Evolutionary conservation across 2,329 filamentous ascomycete genomes (phyloP), one percentile per base, ranked within the genome.

Genomic region (Monilinia vaccinii-corymbosi): DNA sequence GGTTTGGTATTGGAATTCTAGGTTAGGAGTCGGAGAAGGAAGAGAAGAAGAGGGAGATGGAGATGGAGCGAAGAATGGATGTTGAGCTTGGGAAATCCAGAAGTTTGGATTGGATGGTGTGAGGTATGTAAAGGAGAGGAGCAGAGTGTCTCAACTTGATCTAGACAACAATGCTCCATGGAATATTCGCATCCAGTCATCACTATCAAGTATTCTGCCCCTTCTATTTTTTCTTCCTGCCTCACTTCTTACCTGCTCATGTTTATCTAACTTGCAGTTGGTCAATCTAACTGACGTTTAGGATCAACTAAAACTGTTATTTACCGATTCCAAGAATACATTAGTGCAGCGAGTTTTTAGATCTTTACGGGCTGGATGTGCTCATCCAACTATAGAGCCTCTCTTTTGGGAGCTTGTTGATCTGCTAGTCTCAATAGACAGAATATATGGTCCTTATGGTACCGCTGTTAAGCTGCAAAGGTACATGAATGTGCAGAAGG

Each of bases 401-500:
- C 16, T 4, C 32, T 36, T 18, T 2, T 25, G 21, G 48, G 14
- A 36, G 16, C 47, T 50, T 5, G 21, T 34, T 36, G 47, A 50
- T 21, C 31, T n/a, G 9, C n/a, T n/a, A 23, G 21, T 4, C n/a
- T 23, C 11, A 14, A 7, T 2, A 8, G n/a, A 5, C 1, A 9
- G 2, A 7, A 18, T n/a, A 1, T 21, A 9, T 16, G 28, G 0
- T 4, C 13, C 31, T 2, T 13, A 31, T 2, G 8, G n/a, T 6
- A 34, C 2, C 10, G 13, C 47, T 6, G 9, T 34, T 34, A 34
- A 34, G 32, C 32, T 11, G 7, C 10, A 21, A n/a, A 16, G 13
- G 0, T 7, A 23, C 21, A 6, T 0, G 11, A 49, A 16, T 0
- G 1, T 21, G 11, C n/a, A 10, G n/a, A 36, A 10, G n/a, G 47